A percentile compares a stretch with the other conserved stretches of the same genome.
Evolutionary conservation across 1,284 basidiomycete species (phyloP).

Genomic region (Ustilago sp.): DNA sequence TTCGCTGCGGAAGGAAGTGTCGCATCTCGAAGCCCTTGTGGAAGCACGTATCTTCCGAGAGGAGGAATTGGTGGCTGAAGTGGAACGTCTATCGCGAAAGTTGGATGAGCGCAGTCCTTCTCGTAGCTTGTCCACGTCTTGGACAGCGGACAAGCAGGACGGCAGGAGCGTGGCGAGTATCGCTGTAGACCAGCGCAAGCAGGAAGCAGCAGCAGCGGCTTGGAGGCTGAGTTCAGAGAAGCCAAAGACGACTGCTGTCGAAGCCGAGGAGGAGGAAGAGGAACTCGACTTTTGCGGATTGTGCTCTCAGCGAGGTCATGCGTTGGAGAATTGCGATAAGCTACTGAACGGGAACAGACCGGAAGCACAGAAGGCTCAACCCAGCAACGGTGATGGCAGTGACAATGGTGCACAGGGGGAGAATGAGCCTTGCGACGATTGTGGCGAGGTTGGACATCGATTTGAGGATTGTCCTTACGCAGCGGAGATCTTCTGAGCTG

Average conservation of each 20-base stretch:
- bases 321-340: slow-evolving; percentile 41
- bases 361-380: background rate
- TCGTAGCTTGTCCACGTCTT: slow-evolving; percentile 8
- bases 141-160: background rate
- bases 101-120: slow-evolving; percentile 26
- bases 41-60: slow-evolving; percentile 64
- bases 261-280: slow-evolving; percentile 43
- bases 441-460: slow-evolving; percentile 54
- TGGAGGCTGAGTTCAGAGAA: background rate
- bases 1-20: slow-evolving; percentile 57
- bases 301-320: slow-evolving; percentile 42
- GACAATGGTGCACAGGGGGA: slow-evolving; percentile 17
- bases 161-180: background rate
- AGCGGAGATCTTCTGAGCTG: slow-evolving; percentile 49
- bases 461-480: slow-evolving; percentile 60
- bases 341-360: slow-evolving; percentile 9
- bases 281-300: slow-evolving; percentile 49
- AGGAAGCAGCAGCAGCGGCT: background rate
- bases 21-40: slow-evolving; percentile 61
- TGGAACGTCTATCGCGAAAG: slow-evolving; percentile 47
- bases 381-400: background rate
- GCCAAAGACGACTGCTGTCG: background rate
- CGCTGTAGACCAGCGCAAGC: background rate
- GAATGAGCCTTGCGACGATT: slow-evolving; percentile 55
- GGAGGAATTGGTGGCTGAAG: slow-evolving; percentile 58